These are phyloP conservation scores for Macrolepiota fuliginosa DNA, from an alignment of 768 basidiomycete species.

Conservation along the genomic window DNA sequence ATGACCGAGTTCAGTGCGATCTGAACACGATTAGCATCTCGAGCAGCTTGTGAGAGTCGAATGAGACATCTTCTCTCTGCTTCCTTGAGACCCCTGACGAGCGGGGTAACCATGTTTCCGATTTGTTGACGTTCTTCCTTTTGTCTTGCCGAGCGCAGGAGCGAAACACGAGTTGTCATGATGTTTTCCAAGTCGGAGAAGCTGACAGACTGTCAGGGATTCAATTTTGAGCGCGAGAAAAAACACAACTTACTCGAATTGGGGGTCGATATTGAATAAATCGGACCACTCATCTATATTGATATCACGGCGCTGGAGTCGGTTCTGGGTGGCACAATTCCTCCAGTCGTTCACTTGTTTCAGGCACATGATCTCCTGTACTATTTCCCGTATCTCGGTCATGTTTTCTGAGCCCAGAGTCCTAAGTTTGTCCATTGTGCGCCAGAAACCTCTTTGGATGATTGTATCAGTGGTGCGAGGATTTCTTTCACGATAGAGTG, in stretches of 20 bases:
- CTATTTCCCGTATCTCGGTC: constrained; percentile 65
- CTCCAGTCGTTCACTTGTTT: constrained; percentile 74
- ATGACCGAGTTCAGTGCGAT: constrained; percentile 85
- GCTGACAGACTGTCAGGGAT: constrained; percentile 33
- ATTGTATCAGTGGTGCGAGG: constrained; percentile 40
- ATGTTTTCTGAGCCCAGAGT: constrained; percentile 76
- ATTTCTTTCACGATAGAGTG: constrained; percentile 80
- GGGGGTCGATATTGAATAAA: constrained; percentile 46
- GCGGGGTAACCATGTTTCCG: constrained; percentile 62
- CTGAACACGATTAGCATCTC: constrained; percentile 65
- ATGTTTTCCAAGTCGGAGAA: constrained; percentile 76
- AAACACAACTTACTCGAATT: constrained; percentile 61
- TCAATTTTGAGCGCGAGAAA: background rate
- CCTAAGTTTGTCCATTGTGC: constrained; percentile 66
- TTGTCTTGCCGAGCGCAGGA: constrained; percentile 69
- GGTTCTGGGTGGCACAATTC: constrained; percentile 28
- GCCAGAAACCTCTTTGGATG: constrained; percentile 47
- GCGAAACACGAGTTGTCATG: constrained; percentile 76
- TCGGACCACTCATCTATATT: constrained; percentile 35
- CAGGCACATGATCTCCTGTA: constrained; percentile 77
- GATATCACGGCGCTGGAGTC: constrained; percentile 29
- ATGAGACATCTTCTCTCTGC: constrained; percentile 73
- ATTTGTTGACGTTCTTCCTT: constrained; percentile 76
- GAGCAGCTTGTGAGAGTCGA: constrained; percentile 67
- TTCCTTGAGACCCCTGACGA: constrained; percentile 45